Evolutionary conservation across 108 stramenopile species (phyloP).

Genomic region (Cyclotella kingstonii): DNA sequence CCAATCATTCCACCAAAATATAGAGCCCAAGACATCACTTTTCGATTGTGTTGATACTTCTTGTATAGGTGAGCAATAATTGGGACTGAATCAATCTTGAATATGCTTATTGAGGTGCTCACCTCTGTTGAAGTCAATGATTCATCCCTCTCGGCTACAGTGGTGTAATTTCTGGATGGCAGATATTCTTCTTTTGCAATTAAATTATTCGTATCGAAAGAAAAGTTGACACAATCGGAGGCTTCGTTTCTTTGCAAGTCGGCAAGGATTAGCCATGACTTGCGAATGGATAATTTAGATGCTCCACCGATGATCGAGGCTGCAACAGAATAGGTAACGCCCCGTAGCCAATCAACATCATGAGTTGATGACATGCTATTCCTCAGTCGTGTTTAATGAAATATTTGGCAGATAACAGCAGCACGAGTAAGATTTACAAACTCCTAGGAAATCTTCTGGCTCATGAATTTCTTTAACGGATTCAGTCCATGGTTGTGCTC

Average conservation of each 20-base stretch:
- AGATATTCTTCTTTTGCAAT: no score
- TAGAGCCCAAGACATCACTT: slow-evolving; percentile 24
- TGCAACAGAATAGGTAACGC: slow-evolving; percentile 63
- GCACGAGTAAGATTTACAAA: no score
- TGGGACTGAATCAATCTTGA: no score
- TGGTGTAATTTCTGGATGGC: no score
- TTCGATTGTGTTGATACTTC: not conserved
- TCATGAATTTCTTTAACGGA: no score
- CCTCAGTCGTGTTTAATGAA: not conserved
- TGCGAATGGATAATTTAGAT: slow-evolving; percentile 79
- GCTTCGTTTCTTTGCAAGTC: not conserved
- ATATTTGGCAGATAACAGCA: no score
- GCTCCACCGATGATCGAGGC: slow-evolving; percentile 78
- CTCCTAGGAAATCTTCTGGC: no score
- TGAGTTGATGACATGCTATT: slow-evolving; percentile 25
- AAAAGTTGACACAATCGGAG: not conserved
- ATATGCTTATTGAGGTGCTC: no score
- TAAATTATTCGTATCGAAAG: not conserved
- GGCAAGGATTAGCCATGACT: slow-evolving; percentile 52
- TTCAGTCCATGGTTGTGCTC: no score
- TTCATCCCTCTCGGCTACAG: no score
- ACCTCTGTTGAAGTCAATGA: no score
- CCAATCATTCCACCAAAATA: slow-evolving; percentile 72
- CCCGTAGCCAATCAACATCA: slow-evolving; percentile 73
- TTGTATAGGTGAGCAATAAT: no score